These are phyloP conservation scores for Colletotrichum salicis DNA, from an alignment of 2,329 filamentous ascomycete species.

Conservation along the genomic window DNA sequence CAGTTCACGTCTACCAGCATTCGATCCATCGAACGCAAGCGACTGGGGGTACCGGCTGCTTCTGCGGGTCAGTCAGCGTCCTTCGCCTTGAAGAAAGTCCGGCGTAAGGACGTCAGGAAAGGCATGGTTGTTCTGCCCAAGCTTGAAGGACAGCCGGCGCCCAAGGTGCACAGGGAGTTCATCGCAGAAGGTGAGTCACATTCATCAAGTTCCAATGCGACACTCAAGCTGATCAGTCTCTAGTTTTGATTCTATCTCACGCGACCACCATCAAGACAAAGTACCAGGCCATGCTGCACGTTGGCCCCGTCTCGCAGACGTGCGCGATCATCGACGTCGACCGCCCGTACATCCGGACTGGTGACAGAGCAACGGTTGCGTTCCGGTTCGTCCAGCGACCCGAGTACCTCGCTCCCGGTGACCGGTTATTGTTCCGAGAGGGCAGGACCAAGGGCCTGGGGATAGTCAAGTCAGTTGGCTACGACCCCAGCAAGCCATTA, in stretches of 20 bases:
- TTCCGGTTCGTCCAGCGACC: constrained; percentile 95
- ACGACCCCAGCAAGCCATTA: constrained; percentile 72
- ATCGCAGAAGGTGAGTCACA: constrained; percentile 74
- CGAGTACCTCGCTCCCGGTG: constrained; percentile 89
- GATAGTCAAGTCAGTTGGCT: constrained; percentile 91
- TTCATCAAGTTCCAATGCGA: background rate
- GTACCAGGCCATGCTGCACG: constrained; percentile 98
- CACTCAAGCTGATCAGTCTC: constrained; percentile 11
- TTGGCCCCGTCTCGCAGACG: constrained; percentile 93
- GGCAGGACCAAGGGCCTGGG: constrained; percentile 94
- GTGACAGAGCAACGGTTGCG: constrained; percentile 91
- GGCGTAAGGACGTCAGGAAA: constrained; percentile 93
- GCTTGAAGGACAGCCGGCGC: constrained; percentile 74
- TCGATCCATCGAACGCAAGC: constrained; percentile 93
- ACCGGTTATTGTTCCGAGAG: constrained; percentile 91
- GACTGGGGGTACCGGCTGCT: constrained; percentile 86
- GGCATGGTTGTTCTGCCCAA: constrained; percentile 97
- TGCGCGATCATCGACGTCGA: constrained; percentile 98
- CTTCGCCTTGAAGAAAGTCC: constrained; percentile 88
- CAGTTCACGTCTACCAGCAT: constrained; percentile 89
- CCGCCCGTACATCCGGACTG: constrained; percentile 92
- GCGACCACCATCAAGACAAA: constrained; percentile 96
- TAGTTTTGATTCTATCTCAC: constrained; percentile 92
- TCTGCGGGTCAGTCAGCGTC: constrained; percentile 93
- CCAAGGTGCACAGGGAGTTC: constrained; percentile 80